Conservation (phyloP, 306 rosid genomes). For the Quercus variabilis region DNA sequence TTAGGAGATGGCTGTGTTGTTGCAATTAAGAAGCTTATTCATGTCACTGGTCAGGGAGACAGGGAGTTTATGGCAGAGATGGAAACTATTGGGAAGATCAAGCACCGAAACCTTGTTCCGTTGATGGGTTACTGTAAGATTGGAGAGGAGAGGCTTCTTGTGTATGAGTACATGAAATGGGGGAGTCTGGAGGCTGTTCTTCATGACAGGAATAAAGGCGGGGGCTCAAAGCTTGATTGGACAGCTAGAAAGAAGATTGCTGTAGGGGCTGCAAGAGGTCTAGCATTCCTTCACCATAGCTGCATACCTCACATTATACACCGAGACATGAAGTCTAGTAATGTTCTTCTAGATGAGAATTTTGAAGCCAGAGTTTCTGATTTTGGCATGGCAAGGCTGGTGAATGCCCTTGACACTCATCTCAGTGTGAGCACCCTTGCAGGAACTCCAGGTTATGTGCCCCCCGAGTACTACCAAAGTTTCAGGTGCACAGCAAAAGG, state of each 20-base stretch:
- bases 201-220: constrained; percentile 49
- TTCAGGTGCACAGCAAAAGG: constrained; percentile 80
- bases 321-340: constrained; percentile 86
- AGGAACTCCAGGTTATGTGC: constrained; percentile 85
- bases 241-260: constrained; percentile 68
- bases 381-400: constrained; percentile 86
- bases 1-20: constrained; percentile 64
- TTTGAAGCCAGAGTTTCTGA: constrained; percentile 83
- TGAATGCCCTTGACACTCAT: constrained; percentile 76
- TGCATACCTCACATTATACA: constrained; percentile 84
- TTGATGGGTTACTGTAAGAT: constrained; percentile 73
- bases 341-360: constrained; percentile 73
- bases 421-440: constrained; percentile 80
- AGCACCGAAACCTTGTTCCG: constrained; percentile 74
- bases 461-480: constrained; percentile 88
- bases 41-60: constrained; percentile 75
- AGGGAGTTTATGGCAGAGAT: constrained; percentile 88
- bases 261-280: constrained; percentile 75
- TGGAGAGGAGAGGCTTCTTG: constrained; percentile 87
- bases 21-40: constrained; percentile 78
- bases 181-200: constrained; percentile 79
- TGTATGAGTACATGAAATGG: constrained; percentile 82
- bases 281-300: constrained; percentile 85
- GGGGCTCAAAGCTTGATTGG: constrained; percentile 52
- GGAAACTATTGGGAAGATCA: constrained; percentile 85